Conservation (phyloP, 768 basidiomycete species). For the Naganishia vaughanmartiniae region DNA sequence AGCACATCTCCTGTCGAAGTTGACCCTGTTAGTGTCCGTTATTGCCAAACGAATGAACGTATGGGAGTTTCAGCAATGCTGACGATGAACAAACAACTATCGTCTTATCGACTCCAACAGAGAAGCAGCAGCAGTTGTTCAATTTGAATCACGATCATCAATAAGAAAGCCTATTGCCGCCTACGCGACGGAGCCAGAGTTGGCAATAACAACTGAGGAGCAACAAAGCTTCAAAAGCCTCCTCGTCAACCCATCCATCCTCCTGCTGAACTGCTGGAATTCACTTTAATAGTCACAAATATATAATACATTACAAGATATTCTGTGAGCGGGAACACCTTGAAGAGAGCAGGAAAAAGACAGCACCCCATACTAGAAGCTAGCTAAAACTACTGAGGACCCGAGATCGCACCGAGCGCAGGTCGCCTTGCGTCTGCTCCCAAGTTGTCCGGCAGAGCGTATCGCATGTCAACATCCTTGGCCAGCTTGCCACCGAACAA, state of each 20-base stretch:
- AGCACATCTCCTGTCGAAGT: background rate
- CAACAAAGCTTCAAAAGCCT: no score
- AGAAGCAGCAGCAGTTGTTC: no score
- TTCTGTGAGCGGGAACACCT: conserved; percentile 6
- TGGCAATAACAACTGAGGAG: no score
- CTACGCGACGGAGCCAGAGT: background rate
- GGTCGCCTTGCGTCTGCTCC: conserved; percentile 35
- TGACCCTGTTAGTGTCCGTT: background rate
- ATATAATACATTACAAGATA: conserved; percentile 9
- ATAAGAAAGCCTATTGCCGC: conserved; percentile 18
- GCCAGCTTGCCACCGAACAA: conserved; percentile 77
- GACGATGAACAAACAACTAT: background rate
- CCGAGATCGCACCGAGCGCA: background rate
- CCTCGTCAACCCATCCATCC: no score
- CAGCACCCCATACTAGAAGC: background rate
- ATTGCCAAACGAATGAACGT: background rate
- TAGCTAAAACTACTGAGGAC: background rate
- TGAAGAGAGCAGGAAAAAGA: background rate
- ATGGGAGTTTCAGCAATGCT: background rate
- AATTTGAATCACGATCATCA: no score
- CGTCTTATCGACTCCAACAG: no score
- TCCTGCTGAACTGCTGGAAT: background rate
- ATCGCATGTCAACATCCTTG: conserved; percentile 39
- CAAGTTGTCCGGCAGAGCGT: conserved; percentile 50
- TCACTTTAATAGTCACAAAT: conserved; percentile 15